Conservation (phyloP, 2,329 filamentous ascomycete species). For the Aphanocladium album region DNA sequence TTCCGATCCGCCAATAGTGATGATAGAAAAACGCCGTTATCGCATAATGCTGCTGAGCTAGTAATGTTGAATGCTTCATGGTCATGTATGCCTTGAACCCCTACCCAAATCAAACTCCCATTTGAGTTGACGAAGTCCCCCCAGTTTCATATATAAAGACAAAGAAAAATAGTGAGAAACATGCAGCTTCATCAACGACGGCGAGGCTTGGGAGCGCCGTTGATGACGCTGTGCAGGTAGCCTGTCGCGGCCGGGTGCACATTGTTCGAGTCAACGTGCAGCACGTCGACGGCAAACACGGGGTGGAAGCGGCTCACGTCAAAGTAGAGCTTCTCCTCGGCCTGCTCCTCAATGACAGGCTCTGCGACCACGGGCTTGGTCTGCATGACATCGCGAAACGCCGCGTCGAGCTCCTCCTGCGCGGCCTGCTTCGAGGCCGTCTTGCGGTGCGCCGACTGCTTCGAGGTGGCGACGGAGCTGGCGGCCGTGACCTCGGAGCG, state of each 20-base stretch:
- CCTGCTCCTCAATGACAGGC: neutral
- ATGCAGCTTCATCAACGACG: neutral
- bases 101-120: neutral
- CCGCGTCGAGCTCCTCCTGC: conserved; percentile 8
- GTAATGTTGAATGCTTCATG: neutral
- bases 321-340: conserved; percentile 2
- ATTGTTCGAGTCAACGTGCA: neutral
- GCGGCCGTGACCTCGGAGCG: conserved; percentile 8
- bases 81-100: neutral
- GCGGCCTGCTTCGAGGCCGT: conserved; percentile 6
- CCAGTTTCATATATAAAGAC: neutral
- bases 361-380: conserved; percentile 3
- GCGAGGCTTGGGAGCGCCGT: conserved; percentile 9
- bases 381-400: conserved; percentile 7
- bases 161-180: neutral
- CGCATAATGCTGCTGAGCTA: conserved; percentile 1
- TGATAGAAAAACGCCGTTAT: neutral
- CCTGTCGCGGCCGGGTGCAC: conserved; percentile 10
- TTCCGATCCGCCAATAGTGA: neutral
- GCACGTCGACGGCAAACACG: conserved; percentile 9
- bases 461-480: neutral
- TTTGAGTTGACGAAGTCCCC: neutral
- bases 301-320: conserved; percentile 3
- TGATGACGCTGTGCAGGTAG: conserved; percentile 9
- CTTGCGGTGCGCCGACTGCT: conserved; percentile 3